Conservation (phyloP, 2,329 filamentous ascomycete species). For the Geoglossum cookeanum region DNA sequence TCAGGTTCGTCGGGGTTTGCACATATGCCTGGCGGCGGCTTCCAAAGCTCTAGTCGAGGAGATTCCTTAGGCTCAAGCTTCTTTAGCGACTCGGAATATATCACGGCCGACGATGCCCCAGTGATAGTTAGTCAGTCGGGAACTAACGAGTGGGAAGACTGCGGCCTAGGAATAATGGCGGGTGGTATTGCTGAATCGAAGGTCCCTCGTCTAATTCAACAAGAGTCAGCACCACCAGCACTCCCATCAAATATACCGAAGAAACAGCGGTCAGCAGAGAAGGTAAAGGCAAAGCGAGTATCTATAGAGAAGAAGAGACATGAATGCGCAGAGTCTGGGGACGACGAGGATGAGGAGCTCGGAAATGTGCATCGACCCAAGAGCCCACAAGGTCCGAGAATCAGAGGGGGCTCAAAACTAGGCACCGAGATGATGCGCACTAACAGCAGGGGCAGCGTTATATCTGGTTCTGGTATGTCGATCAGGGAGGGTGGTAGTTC, state of each 20-base stretch:
- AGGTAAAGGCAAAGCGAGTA: constrained; percentile 54
- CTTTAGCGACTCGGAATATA: constrained; percentile 70
- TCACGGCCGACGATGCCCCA: constrained; percentile 51
- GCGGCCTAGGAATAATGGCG: constrained; percentile 60
- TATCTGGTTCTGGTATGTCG: constrained; percentile 2
- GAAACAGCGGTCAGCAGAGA: constrained; percentile 51
- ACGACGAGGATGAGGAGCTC: constrained; percentile 87
- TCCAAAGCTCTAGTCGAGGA: constrained; percentile 61
- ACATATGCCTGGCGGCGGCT: constrained; percentile 51
- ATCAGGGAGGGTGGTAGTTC: not conserved
- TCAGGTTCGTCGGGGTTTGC: constrained; percentile 61
- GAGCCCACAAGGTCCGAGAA: constrained; percentile 30
- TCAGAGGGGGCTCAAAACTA: constrained; percentile 64
- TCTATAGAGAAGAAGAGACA: constrained; percentile 51
- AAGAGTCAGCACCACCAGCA: constrained; percentile 45
- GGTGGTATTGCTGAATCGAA: constrained; percentile 28
- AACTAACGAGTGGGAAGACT: constrained; percentile 60
- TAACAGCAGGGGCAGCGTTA: constrained; percentile 68
- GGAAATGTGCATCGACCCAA: constrained; percentile 35
- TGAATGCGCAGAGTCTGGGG: constrained; percentile 71
- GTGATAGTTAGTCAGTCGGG: constrained; percentile 55
- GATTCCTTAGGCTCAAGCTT: constrained; percentile 79
- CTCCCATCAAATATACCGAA: constrained; percentile 36
- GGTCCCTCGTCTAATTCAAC: constrained; percentile 30
- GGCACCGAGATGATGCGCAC: constrained; percentile 97